Evolutionary conservation across 208 protist species (phyloP), one percentile per base, ranked within the genome.

Genomic region (Strigomonas galati): DNA sequence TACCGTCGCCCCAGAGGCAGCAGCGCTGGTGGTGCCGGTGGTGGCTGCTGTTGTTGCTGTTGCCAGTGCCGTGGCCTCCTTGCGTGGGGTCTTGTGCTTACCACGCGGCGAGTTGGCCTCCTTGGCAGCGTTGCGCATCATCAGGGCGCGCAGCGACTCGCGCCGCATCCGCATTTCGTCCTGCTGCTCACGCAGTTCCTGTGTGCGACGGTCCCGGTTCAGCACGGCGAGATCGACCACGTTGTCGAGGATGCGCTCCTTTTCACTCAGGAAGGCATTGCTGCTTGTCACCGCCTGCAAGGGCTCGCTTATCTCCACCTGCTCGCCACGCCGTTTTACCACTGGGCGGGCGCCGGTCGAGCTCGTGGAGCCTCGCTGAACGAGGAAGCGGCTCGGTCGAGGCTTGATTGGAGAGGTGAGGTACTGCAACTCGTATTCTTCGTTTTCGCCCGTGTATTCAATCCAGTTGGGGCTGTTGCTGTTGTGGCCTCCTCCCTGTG

Each of bases 401-500:
- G 63, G 37, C 35, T 48, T 5, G 1, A 74, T 28, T 43, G 69
- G 69, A 3, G 69, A 74, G 2, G 51, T 56, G 17, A 74, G 62
- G 43, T 65, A 63, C 28, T 65, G 60, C 23, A 67, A n/a, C 44
- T 67, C 62, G 56, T 74, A 74, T 23, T 67, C 69, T 2, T 48
- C 63, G 5, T 35, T 43, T 28, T 74, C 60, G 4, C 3, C 26
- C 24, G 54, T 32, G 54, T 59, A 31, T 5, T 32, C 54, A 24
- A 59, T 59, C 7, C 26, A 5, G 26, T 59, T 59, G 7, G 24
- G 14, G 30, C 6, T 21, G 54, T 2, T 28, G 15, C 15, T 28
- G 15, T n/a, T 21, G 35, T 62, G 5, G 35, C 10, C 35, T 14
- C 10, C 7, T 40, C 7, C 7, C 35, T 4, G 7, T 4, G 35